These are phyloP conservation scores for Boletus speciosus DNA, from an alignment of 768 basidiomycete genomes.

Conservation along the genomic window DNA sequence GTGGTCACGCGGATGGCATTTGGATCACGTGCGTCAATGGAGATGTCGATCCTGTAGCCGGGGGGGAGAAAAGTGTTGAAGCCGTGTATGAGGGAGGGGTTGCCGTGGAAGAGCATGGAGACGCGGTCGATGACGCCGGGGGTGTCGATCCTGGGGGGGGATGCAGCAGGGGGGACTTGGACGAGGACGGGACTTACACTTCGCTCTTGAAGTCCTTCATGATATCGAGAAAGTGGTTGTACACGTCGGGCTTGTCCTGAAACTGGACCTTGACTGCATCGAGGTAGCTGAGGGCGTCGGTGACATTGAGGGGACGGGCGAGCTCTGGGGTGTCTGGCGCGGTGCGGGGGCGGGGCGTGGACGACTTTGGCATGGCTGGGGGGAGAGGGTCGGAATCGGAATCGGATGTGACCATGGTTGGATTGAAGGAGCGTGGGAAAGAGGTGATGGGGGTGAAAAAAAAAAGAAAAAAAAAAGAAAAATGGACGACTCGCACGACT, in stretches of 20 bases:
- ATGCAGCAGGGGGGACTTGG: constrained; percentile 3
- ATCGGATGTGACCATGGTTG: not conserved
- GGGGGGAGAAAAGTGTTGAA: constrained; percentile 97
- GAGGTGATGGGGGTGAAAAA: not conserved
- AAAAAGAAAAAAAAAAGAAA: constrained; percentile 15
- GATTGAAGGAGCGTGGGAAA: constrained; percentile 18
- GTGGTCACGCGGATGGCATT: constrained; percentile 81
- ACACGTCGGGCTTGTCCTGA: constrained; percentile 85
- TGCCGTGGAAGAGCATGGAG: constrained; percentile 87
- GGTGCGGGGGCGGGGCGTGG: constrained; percentile 29
- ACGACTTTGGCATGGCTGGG: constrained; percentile 16
- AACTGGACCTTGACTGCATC: constrained; percentile 95
- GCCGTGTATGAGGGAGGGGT: constrained; percentile 87
- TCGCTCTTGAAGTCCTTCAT: constrained; percentile 99
- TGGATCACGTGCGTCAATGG: constrained; percentile 63
- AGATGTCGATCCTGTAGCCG: constrained; percentile 90
- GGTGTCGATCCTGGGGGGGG: constrained; percentile 77
- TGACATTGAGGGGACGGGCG: constrained; percentile 77
- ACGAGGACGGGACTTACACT: constrained; percentile 50
- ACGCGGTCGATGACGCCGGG: constrained; percentile 96
- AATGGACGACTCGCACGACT: not conserved
- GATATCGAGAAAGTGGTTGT: constrained; percentile 92
- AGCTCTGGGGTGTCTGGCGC: constrained; percentile 15
- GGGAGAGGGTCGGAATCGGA: constrained; percentile 1
- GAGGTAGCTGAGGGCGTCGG: constrained; percentile 89